A percentile compares a stretch with the other conserved stretches of the same genome.
phyloP scores from a whole-genome alignment of 2,329 filamentous ascomycete genomes.

The Westerdykella ornata region DNA sequence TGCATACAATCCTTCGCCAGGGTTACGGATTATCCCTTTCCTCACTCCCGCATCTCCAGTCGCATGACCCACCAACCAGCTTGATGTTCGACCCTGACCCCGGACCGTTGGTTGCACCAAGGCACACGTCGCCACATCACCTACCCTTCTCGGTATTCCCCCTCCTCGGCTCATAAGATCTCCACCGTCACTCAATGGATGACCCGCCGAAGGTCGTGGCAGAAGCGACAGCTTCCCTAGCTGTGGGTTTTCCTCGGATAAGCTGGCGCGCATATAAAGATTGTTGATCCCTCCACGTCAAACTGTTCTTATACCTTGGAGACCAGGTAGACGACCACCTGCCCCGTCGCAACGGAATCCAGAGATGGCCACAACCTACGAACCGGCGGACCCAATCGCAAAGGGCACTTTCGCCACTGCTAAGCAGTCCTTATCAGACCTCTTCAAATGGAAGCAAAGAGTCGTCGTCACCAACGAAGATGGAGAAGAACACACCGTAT shows the following conservation, averaged over 20 bases:
- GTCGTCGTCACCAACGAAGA: slow-evolving; percentile 59
- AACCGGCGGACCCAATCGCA: slow-evolving; percentile 60
- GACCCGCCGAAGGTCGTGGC: slow-evolving; percentile 4
- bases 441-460: slow-evolving; percentile 69
- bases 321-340: background rate
- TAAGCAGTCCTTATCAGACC: slow-evolving; percentile 57
- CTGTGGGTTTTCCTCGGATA: slow-evolving; percentile 10
- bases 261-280: slow-evolving; percentile 4
- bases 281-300: slow-evolving; percentile 1
- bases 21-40: slow-evolving; percentile 5
- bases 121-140: slow-evolving; percentile 14
- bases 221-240: slow-evolving; percentile 12
- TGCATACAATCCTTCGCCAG: background rate
- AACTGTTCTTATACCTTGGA: slow-evolving; percentile 10
- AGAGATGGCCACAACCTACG: slow-evolving; percentile 31
- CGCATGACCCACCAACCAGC: slow-evolving; percentile 12
- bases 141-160: slow-evolving; percentile 23
- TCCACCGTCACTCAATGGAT: slow-evolving; percentile 16
- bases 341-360: too few relatives aligned
- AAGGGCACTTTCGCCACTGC: slow-evolving; percentile 59
- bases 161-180: slow-evolving; percentile 28
- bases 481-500: slow-evolving; percentile 61
- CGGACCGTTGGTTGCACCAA: slow-evolving; percentile 18
- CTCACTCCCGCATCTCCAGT: slow-evolving; percentile 14
- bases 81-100: slow-evolving; percentile 24